These are phyloP conservation scores for Aurinia saxatilis DNA, from an alignment of 345 rosid species.

Conservation along the genomic window DNA sequence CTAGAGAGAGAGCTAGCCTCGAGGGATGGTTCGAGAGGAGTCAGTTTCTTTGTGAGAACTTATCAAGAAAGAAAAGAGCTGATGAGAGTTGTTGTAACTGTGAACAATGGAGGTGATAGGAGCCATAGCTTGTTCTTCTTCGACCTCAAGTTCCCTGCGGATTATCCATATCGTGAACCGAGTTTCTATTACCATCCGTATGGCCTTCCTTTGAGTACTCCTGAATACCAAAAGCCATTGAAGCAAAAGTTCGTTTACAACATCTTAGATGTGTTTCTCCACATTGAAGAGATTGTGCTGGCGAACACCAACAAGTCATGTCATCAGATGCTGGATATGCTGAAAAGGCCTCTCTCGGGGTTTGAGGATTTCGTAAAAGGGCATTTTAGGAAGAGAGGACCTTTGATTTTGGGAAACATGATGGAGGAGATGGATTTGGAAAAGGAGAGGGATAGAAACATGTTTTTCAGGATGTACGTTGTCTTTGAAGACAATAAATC, in stretches of 20 bases:
- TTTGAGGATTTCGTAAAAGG: slow-evolving; percentile 25
- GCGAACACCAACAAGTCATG: slow-evolving; percentile 14
- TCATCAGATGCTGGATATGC: slow-evolving; percentile 19
- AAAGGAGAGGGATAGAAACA: slow-evolving; percentile 9
- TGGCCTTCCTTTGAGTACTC: slow-evolving; percentile 14
- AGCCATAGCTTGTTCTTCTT: slow-evolving; percentile 23
- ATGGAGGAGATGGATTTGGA: slow-evolving; percentile 18
- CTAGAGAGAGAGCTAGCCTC: background rate
- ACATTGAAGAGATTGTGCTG: slow-evolving; percentile 22
- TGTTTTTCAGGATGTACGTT: slow-evolving; percentile 20
- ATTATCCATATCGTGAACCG: slow-evolving; percentile 21
- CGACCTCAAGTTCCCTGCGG: slow-evolving; percentile 14
- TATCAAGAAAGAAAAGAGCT: slow-evolving; percentile 20
- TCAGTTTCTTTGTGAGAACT: slow-evolving; percentile 14
- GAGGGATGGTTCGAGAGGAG: background rate
- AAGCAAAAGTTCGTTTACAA: background rate
- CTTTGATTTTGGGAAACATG: slow-evolving; percentile 11
- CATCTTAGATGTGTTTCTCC: slow-evolving; percentile 16
- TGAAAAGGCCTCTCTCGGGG: slow-evolving; percentile 8
- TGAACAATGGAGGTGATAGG: background rate
- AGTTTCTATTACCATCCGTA: slow-evolving; percentile 12
- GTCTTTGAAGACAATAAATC: slow-evolving; percentile 19
- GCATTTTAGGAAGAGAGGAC: slow-evolving; percentile 13
- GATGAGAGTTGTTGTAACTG: slow-evolving; percentile 22
- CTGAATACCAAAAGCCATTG: background rate